These are phyloP conservation scores for Termitomyces titanicus DNA, from an alignment of 768 basidiomycete genomes.

Conservation along the genomic window DNA sequence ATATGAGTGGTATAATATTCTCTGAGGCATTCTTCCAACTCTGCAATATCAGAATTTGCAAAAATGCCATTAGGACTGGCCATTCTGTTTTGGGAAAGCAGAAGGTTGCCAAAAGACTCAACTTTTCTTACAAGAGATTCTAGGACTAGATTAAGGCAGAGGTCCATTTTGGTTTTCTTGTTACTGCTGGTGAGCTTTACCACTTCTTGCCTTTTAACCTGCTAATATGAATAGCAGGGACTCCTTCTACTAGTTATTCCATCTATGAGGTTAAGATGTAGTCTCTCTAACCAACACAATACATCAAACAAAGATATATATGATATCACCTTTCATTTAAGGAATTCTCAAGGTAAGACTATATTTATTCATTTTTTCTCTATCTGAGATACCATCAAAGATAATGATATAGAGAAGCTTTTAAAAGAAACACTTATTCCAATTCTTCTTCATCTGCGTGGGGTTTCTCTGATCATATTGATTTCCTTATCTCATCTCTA, in stretches of 20 bases:
- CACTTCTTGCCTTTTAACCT: too few species aligned
- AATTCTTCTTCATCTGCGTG: too few species aligned
- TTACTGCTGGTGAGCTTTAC: background rate
- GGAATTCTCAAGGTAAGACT: background rate
- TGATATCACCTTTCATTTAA: background rate
- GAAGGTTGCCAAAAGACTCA: background rate
- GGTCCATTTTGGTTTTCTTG: background rate
- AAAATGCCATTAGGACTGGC: background rate
- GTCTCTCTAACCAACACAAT: background rate
- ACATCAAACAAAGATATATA: background rate
- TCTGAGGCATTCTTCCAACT: too few species aligned
- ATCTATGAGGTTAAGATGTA: background rate
- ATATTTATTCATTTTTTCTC: background rate
- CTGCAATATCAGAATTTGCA: background rate
- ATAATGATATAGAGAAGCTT: background rate
- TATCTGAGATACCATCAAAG: background rate
- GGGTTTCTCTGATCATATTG: too few species aligned
- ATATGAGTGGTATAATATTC: too few species aligned
- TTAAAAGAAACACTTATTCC: too few species aligned
- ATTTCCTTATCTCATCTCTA: too few species aligned
- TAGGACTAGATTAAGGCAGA: background rate
- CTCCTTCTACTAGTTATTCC: background rate
- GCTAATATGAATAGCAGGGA: background rate
- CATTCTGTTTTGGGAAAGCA: background rate
- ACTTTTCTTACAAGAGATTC: background rate